Percentiles rank a stretch among this genome's conserved stretches.
phyloP scores from a whole-genome alignment of 371 early-diverging fungal species.

The Mortierella sp. region DNA sequence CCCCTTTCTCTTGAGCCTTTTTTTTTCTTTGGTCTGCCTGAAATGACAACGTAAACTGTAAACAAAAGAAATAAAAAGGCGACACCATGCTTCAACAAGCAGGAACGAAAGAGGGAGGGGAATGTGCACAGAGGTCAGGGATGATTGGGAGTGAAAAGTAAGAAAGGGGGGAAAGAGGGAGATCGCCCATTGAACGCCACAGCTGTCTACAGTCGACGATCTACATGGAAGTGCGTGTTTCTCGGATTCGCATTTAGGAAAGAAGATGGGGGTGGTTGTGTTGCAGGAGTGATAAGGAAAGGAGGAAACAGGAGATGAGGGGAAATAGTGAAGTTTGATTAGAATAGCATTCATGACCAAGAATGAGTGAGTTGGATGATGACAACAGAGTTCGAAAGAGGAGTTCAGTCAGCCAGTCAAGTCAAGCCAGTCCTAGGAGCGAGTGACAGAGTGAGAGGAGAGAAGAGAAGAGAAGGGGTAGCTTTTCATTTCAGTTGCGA shows the following conservation, averaged over 20 bases:
- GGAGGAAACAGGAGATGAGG: background rate
- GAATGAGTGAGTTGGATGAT: background rate
- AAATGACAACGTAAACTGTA: background rate
- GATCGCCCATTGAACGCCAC: conserved; percentile 9
- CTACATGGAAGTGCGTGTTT: background rate
- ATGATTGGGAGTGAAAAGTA: background rate
- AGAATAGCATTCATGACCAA: conserved; percentile 10
- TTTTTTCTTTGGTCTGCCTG: background rate
- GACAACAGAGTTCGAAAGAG: background rate
- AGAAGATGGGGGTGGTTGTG: background rate
- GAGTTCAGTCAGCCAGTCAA: background rate
- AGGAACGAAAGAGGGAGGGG: background rate
- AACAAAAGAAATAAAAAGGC: background rate
- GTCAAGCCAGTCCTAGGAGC: background rate
- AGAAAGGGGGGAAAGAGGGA: background rate
- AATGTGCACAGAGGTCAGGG: background rate
- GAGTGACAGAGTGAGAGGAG: background rate
- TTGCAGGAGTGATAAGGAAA: background rate
- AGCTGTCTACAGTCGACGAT: background rate
- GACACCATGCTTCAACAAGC: background rate
- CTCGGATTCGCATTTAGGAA: background rate
- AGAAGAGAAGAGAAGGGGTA: background rate
- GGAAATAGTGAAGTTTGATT: background rate
- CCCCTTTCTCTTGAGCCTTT: background rate
- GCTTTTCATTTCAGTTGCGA: conserved; percentile 2